Conservation (phyloP, 2,329 filamentous ascomycete genomes). For the Knoxdaviesia proteae region DNA sequence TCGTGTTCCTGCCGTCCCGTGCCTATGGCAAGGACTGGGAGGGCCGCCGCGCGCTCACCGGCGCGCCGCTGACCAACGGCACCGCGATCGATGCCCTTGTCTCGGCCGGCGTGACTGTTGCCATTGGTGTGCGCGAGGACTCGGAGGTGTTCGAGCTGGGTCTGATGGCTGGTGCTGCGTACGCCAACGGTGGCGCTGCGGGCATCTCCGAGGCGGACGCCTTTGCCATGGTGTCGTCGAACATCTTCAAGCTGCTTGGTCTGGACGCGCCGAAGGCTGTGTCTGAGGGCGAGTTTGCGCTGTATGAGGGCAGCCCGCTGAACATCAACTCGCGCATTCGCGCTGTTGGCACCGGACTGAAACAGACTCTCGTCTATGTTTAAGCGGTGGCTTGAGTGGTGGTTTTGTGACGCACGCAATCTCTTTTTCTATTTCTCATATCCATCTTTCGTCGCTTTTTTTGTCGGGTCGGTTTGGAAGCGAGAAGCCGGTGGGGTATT, state of each 20-base stretch:
- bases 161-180: constrained; percentile 37
- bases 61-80: constrained; percentile 44
- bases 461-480: too few species aligned
- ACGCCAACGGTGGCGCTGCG: constrained; percentile 25
- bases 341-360: constrained; percentile 20
- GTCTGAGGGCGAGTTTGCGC: constrained; percentile 29
- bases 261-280: constrained; percentile 13
- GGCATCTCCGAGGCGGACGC: constrained; percentile 34
- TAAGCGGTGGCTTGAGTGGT: not conserved
- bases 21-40: constrained; percentile 37
- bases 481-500: too few species aligned
- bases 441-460: too few species aligned
- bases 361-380: constrained; percentile 3
- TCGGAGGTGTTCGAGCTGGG: constrained; percentile 40
- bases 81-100: constrained; percentile 37
- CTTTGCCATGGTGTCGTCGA: constrained; percentile 32
- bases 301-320: constrained; percentile 42
- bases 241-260: constrained; percentile 37
- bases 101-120: constrained; percentile 35
- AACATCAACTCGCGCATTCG: constrained; percentile 34
- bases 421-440: too few species aligned
- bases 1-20: constrained; percentile 39
- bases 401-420: too few species aligned
- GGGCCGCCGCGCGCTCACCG: constrained; percentile 37
- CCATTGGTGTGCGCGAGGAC: constrained; percentile 38